Evolutionary conservation across 208 protist species (phyloP).

Genomic region (Phytomonas serpens): DNA sequence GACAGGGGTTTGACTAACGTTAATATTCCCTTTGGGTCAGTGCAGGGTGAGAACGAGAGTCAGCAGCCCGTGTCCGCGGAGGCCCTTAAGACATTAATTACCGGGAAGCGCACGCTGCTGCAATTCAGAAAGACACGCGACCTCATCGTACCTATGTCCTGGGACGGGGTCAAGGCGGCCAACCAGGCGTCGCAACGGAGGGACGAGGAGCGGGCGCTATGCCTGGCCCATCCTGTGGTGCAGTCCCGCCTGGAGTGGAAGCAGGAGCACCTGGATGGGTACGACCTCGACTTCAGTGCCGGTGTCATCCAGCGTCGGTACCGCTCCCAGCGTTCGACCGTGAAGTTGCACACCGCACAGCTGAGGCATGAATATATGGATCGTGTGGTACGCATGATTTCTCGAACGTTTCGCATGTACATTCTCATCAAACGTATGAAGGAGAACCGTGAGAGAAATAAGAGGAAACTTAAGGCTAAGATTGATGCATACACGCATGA

Average conservation of each 20-base stretch:
- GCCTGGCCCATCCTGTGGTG: constrained; percentile 36
- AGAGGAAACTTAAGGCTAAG: constrained; percentile 17
- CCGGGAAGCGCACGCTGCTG: constrained; percentile 24
- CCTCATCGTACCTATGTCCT: constrained; percentile 23
- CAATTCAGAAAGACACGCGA: constrained; percentile 38
- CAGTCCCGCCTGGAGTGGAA: constrained; percentile 60
- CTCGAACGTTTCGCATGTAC: constrained; percentile 63
- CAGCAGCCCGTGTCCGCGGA: neutral
- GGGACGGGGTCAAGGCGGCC: constrained; percentile 38
- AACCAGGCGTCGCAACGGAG: constrained; percentile 47
- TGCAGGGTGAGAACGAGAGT: neutral
- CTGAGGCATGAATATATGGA: constrained; percentile 62
- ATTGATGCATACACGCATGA: constrained; percentile 24
- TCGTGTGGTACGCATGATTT: constrained; percentile 50
- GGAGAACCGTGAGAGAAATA: neutral
- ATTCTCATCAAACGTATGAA: constrained; percentile 38
- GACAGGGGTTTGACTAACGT: neutral
- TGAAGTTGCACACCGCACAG: constrained; percentile 35
- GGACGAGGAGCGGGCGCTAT: constrained; percentile 16
- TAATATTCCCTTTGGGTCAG: neutral
- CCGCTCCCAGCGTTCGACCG: constrained; percentile 23
- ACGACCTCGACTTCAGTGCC: constrained; percentile 82
- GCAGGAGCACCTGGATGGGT: constrained; percentile 41
- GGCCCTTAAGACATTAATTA: neutral
- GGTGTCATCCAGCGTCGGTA: constrained; percentile 73